Base-by-base conservation (phyloP, 2,329 filamentous ascomycete genomes). In the Cytospora chrysosperma region DNA sequence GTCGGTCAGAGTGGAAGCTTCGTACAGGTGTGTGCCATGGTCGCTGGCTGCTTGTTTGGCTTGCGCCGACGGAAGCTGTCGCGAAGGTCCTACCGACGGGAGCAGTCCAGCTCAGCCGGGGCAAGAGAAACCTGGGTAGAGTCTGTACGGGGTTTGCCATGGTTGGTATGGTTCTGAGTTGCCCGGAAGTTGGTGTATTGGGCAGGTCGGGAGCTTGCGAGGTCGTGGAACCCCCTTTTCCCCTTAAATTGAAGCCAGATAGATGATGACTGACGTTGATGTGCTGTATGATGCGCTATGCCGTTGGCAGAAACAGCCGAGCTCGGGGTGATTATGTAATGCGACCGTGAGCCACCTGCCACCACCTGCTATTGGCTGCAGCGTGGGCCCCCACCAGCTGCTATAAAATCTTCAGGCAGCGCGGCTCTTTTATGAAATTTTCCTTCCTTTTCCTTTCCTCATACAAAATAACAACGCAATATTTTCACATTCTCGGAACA, bases 101-200 rank as follows among this genome's bases (percentile, higher is more conserved):
- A 27, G 72, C 72, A 54, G 70, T 74, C 83, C 83, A 86, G 75
- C 84, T 86, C 24, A 86, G 74, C 26, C 80, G 78, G 4, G 84
- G 84, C 19, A 85, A 79, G 15, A 86, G 75, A 65, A 85, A 86
- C 32, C 78, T 76, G 21, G 84, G 83, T 12, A 85, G 70, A 43
- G 78, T 73, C 63, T 81, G 79, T 2, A 73, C 70, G 12, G 76
- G 71, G 47, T 69, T 71, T 64, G 75, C 75, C 67, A 74, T 75
- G 26, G 54, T 61, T 34, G 30, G 19, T 27, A 56, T 27, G 13
- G 3, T 17, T 15, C 1, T 12, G 34, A 26, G n/a, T 12, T 49
- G 6, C 8, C n/a, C 2, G 13, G 28, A 19, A 34, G 21, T 50
- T 34, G 15, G 28, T 6, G 17, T 4, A 5, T 19, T 37, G 37